These are phyloP conservation scores for Penicillium verrucosum DNA, from an alignment of 2,329 filamentous ascomycete species.

Conservation along the genomic window DNA sequence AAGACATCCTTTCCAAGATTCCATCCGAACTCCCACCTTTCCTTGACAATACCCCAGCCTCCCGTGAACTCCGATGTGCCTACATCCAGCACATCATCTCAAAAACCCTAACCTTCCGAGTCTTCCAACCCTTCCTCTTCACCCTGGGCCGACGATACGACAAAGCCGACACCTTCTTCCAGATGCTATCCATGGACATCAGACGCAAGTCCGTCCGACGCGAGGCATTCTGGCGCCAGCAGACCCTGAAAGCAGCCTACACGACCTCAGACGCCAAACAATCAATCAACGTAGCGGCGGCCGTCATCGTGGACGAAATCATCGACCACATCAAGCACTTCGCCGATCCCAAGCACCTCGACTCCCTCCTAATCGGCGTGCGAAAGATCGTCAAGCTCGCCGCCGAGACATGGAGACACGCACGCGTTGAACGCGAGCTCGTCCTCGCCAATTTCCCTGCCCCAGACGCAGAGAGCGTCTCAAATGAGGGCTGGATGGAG, in stretches of 20 bases:
- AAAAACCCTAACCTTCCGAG: constrained; percentile 54
- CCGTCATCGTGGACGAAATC: constrained; percentile 56
- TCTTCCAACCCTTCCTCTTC: constrained; percentile 59
- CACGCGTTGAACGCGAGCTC: constrained; percentile 55
- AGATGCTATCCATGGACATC: constrained; percentile 55
- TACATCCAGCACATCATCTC: constrained; percentile 57
- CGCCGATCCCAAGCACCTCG: constrained; percentile 50
- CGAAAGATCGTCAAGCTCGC: constrained; percentile 57
- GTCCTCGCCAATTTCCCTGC: constrained; percentile 52
- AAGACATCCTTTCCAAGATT: constrained; percentile 51
- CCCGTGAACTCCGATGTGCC: constrained; percentile 52
- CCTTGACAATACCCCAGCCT: constrained; percentile 51
- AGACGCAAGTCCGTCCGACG: constrained; percentile 55
- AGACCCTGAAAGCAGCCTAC: constrained; percentile 57
- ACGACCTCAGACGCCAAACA: constrained; percentile 56
- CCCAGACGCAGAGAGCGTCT: constrained; percentile 33
- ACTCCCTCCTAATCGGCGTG: constrained; percentile 50
- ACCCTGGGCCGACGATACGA: constrained; percentile 53
- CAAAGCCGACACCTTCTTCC: constrained; percentile 55
- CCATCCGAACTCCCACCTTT: constrained; percentile 54
- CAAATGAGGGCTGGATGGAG: constrained; percentile 39
- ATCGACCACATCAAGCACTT: constrained; percentile 54
- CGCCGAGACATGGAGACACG: constrained; percentile 58
- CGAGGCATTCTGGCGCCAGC: constrained; percentile 58
- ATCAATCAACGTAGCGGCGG: constrained; percentile 54